Conservation (phyloP, 164 flowering plant species). For the Chloranthus sessilifolius region DNA sequence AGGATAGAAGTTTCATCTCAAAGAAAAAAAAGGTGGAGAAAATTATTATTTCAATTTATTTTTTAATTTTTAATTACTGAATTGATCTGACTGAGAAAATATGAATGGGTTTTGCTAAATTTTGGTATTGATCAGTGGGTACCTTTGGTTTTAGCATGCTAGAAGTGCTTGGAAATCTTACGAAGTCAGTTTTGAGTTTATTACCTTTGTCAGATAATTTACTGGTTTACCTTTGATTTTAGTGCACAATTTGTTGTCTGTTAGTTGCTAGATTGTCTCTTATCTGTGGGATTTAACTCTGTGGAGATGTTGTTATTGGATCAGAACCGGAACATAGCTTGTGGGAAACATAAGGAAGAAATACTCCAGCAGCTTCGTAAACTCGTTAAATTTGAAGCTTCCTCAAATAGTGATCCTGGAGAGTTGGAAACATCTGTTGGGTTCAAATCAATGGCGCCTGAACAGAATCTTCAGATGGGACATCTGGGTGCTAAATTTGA, state of each 20-base stretch:
- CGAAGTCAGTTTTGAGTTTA: no score
- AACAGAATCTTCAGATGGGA: slow-evolving; percentile 15
- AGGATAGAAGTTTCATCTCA: no score
- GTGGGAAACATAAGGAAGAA: slow-evolving; percentile 75
- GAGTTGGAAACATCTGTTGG: slow-evolving; percentile 24
- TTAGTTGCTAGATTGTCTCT: not conserved
- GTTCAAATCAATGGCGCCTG: slow-evolving; percentile 23
- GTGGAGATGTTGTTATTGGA: slow-evolving; percentile 14
- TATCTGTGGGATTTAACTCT: not conserved
- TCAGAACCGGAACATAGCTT: slow-evolving; percentile 62
- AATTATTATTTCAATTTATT: no score
- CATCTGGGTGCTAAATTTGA: slow-evolving; percentile 10
- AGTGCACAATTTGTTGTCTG: not conserved
- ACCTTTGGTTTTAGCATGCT: no score
- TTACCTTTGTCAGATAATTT: no score
- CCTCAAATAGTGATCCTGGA: slow-evolving; percentile 18
- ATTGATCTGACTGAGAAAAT: not conserved
- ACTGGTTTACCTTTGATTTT: not conserved
- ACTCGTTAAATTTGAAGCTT: slow-evolving; percentile 41
- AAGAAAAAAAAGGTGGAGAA: no score
- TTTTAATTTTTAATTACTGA: no score
- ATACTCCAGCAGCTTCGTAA: slow-evolving; percentile 58
- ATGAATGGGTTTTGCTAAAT: not conserved
- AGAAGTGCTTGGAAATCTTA: no score
- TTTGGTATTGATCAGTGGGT: not conserved